Percentiles rank a stretch among this genome's conserved stretches.
Conservation (phyloP, 1,284 basidiomycete genomes). For the Leucoagaricus sp. region DNA sequence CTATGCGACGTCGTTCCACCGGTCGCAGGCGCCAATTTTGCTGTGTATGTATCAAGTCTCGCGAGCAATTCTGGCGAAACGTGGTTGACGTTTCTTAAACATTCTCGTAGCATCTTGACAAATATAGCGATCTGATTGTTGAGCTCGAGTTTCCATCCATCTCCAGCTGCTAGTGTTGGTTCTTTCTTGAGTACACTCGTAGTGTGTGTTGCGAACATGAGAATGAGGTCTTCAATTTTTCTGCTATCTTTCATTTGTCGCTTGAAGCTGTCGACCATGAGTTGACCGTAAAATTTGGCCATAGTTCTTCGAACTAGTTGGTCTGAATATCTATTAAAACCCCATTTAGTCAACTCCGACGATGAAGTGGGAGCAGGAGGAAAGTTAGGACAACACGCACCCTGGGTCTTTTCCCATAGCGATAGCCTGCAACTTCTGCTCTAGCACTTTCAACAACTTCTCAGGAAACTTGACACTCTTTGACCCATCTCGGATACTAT, state of each 20-base stretch:
- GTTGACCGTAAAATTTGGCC: constrained; percentile 89
- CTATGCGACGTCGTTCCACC: constrained; percentile 42
- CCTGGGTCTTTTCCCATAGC: constrained; percentile 88
- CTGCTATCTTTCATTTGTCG: constrained; percentile 93
- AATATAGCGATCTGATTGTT: constrained; percentile 91
- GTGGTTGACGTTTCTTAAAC: constrained; percentile 69
- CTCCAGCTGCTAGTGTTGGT: constrained; percentile 62
- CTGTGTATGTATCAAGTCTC: constrained; percentile 81
- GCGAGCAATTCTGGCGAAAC: constrained; percentile 82
- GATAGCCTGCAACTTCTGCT: constrained; percentile 84
- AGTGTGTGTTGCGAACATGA: constrained; percentile 92
- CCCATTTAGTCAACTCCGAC: neutral
- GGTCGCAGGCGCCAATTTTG: constrained; percentile 75
- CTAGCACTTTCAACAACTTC: constrained; percentile 86
- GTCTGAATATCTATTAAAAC: constrained; percentile 71
- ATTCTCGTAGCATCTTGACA: constrained; percentile 83
- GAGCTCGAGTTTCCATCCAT: constrained; percentile 91
- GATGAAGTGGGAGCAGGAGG: neutral
- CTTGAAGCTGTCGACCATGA: constrained; percentile 82
- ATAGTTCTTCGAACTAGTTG: constrained; percentile 86
- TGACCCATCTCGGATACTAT: constrained; percentile 57
- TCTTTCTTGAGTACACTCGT: constrained; percentile 86
- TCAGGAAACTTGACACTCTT: constrained; percentile 92
- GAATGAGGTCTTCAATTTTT: constrained; percentile 95
- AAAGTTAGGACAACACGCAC: constrained; percentile 49